Evolutionary conservation across 2,329 filamentous ascomycete species (phyloP).

Genomic region (Ophiostoma novo-ulmi): DNA sequence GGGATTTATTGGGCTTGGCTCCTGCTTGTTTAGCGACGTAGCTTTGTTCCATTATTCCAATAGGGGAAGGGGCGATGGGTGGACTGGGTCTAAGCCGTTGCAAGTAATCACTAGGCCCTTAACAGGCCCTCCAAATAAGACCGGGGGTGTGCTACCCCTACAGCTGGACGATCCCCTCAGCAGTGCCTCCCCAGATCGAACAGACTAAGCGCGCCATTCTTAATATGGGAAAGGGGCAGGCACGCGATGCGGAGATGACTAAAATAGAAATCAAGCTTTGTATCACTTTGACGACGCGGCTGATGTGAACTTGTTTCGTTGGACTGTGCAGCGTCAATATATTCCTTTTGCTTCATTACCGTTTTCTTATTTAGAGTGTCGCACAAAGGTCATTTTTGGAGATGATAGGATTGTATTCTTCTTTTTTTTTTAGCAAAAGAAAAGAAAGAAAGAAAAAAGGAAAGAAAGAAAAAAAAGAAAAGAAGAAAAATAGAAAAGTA

Average conservation of each 20-base stretch:
- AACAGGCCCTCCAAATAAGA: neutral
- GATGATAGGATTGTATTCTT: no score
- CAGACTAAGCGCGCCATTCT: slow-evolving; percentile 7
- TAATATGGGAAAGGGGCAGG: slow-evolving; percentile 7
- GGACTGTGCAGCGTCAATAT: neutral
- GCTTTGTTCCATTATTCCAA: neutral
- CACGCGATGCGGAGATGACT: slow-evolving; percentile 14
- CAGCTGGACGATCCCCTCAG: neutral
- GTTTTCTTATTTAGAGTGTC: neutral
- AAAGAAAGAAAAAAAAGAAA: no score
- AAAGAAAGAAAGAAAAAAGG: no score
- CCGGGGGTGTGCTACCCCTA: neutral
- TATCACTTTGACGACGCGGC: neutral
- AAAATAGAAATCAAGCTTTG: neutral
- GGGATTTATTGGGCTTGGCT: neutral
- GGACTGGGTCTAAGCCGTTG: neutral
- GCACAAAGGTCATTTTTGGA: no score
- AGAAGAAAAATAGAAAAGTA: no score
- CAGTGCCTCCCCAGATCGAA: neutral
- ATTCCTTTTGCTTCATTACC: neutral
- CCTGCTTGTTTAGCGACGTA: slow-evolving; percentile 6
- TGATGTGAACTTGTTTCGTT: neutral
- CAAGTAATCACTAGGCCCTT: neutral
- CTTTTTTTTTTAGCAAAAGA: no score
- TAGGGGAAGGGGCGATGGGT: slow-evolving; percentile 13